Evolutionary conservation across 129 eudicot genomes (phyloP).

Genomic region (Kitagawia praeruptora): DNA sequence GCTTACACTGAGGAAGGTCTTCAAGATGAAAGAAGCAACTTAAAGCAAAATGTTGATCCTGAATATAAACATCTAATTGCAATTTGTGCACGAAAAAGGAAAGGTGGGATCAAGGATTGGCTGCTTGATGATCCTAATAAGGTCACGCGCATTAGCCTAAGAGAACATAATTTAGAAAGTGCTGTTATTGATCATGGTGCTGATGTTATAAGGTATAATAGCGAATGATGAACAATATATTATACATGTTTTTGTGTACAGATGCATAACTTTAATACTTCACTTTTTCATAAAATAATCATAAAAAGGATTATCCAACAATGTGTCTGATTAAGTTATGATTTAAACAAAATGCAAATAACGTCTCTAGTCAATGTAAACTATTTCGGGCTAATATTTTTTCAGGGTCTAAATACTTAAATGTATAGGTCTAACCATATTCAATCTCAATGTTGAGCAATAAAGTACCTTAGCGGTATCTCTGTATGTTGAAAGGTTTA

Average conservation of each 20-base stretch:
- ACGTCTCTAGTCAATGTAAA: not conserved
- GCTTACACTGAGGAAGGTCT: conserved; percentile 21
- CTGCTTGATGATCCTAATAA: conserved; percentile 26
- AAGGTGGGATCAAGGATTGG: conserved; percentile 22
- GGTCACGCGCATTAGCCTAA: conserved; percentile 42
- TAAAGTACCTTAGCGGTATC: not conserved
- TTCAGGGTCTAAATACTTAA: not conserved
- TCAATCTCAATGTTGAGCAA: not conserved
- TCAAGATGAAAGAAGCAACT: conserved; percentile 18
- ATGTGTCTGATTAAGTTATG: not conserved
- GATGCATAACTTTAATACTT: not conserved
- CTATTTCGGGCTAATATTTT: not conserved
- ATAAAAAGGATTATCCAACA: not conserved
- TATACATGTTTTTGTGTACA: not conserved
- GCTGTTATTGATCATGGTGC: conserved; percentile 29
- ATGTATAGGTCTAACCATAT: not conserved
- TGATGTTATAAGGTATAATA: conserved; percentile 34
- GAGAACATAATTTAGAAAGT: conserved; percentile 42
- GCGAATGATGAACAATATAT: not conserved
- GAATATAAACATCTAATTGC: conserved; percentile 38
- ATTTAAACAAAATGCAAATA: not conserved
- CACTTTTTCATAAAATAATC: not conserved
- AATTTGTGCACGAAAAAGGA: conserved; percentile 35
- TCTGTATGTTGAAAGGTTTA: conserved; percentile 22
- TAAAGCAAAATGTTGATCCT: conserved; percentile 27